A percentile compares a stretch with the other conserved stretches of the same genome.
These are phyloP conservation scores for Aristolochia californica DNA, from an alignment of 164 flowering plant species.

Conservation along the genomic window DNA sequence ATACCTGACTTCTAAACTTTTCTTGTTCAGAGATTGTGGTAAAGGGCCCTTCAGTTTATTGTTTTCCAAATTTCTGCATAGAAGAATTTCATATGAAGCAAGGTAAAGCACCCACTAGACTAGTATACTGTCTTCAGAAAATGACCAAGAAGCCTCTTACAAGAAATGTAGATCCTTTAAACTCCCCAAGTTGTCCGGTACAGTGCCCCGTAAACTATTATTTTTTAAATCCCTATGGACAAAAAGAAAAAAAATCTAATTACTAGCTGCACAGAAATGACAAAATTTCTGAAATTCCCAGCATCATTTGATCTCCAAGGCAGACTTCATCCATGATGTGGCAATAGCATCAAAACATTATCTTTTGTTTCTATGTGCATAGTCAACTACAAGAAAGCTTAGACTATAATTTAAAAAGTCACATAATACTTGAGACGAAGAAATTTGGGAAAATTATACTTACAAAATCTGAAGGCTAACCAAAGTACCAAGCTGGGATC, in stretches of 20 bases:
- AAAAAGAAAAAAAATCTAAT: too few species aligned
- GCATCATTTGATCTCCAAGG: not conserved
- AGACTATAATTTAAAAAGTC: too few species aligned
- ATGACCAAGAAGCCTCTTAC: slow-evolving; percentile 30
- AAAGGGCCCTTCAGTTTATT: slow-evolving; percentile 62
- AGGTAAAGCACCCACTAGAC: not conserved
- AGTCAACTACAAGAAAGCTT: too few species aligned
- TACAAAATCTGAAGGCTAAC: slow-evolving; percentile 57
- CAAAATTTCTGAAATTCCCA: not conserved
- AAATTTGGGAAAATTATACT: slow-evolving; percentile 20
- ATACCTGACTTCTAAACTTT: slow-evolving; percentile 60
- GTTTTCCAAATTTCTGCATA: slow-evolving; percentile 67
- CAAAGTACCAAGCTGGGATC: slow-evolving; percentile 48
- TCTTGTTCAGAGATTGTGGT: slow-evolving; percentile 57
- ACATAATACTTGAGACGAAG: too few species aligned
- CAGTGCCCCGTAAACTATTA: slow-evolving; percentile 55
- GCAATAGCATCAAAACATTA: too few species aligned
- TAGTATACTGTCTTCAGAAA: not conserved
- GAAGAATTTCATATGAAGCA: not conserved
- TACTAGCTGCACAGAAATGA: not conserved
- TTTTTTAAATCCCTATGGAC: slow-evolving; percentile 66
- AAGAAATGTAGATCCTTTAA: slow-evolving; percentile 49
- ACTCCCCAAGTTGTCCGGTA: slow-evolving; percentile 70
- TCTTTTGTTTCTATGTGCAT: too few species aligned
- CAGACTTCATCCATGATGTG: not conserved